Percentiles rank a stretch among this genome's conserved stretches.
Evolutionary conservation across 2,329 filamentous ascomycete species (phyloP).

Genomic region (Myriangium duriaei): DNA sequence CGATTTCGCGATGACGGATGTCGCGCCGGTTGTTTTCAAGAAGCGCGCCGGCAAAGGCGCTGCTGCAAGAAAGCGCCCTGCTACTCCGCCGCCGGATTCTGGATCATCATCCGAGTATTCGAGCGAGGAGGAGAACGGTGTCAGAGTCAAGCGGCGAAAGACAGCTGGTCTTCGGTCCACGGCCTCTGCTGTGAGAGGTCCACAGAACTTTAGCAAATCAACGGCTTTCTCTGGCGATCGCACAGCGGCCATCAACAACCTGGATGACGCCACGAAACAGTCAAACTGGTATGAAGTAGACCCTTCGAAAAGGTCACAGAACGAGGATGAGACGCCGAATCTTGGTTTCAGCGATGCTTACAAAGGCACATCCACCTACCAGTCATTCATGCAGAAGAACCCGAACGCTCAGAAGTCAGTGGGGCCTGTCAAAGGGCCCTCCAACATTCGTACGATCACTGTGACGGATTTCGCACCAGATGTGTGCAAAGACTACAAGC

Average conservation of each 20-base stretch:
- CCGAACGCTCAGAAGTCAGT: conserved; percentile 54
- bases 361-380: conserved; percentile 60
- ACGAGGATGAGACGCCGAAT: conserved; percentile 26
- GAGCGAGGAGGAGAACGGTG: conserved; percentile 65
- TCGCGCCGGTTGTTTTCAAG: conserved; percentile 57
- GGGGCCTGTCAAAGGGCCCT: conserved; percentile 76
- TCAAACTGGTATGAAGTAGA: conserved; percentile 81
- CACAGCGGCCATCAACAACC: conserved; percentile 47
- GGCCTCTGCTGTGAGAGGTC: conserved; percentile 42
- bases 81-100: conserved; percentile 58
- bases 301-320: background rate
- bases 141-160: conserved; percentile 65
- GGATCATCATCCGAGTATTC: conserved; percentile 51
- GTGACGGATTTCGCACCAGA: conserved; percentile 85
- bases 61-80: conserved; percentile 67
- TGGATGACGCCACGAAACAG: conserved; percentile 80
- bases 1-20: conserved; percentile 24
- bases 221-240: conserved; percentile 46
- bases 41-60: conserved; percentile 68
- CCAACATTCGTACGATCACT: conserved; percentile 83
- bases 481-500: conserved; percentile 89
- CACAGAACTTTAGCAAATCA: conserved; percentile 22
- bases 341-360: conserved; percentile 47
- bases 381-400: conserved; percentile 68
- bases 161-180: conserved; percentile 54